Evolutionary conservation across 352 stramenopile genomes (phyloP), one percentile per base, ranked within the genome.

Genomic region (Plasmopara muralis): DNA sequence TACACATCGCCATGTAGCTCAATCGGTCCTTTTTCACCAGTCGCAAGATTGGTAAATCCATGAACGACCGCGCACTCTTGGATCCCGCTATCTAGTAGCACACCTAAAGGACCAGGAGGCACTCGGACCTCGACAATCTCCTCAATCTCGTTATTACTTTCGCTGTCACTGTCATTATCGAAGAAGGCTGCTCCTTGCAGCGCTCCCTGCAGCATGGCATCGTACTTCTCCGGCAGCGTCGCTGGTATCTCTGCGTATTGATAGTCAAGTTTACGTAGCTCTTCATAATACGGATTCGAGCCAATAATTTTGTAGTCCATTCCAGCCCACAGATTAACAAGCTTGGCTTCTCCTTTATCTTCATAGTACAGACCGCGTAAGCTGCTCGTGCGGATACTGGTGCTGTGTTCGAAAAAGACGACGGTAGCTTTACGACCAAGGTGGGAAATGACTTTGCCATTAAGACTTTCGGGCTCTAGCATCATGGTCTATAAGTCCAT

Each of bases 241-340:
- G 72, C 56, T 1, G 74, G 70, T 48, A 85, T 83, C 43, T 87
- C 81, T 7, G 74, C 71, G 42, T 85, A 87, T 48, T 81, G 71
- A 64, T 84, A 89, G 45, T 87, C 72, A 47, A 82, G 67, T 40
- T 85, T 77, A 53, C 72, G 74, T 7, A 89, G 63, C 43, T 86
- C 76, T 38, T 89, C 78, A 44, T 74, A 84, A 52, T 88, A 82
- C 51, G 74, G 72, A 37, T 91, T 88, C 34, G 58, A 58, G 45
- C 79, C 81, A 28, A 88, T 46, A 62, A 91, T 91, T 47, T 87
- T 83, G 66, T 91, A 91, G 60, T 91, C 81, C 9, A 75, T 87
- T 13, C 81, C 81, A 4, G 77, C 78, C 81, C 81, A 91, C 8
- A 91, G 72, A 51, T 88, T 87, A 56, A 91, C 81, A 7, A 91